Evolutionary conservation across 345 rosid genomes (phyloP), one percentile per base, ranked within the genome.

Genomic region (Corchorus capsularis): DNA sequence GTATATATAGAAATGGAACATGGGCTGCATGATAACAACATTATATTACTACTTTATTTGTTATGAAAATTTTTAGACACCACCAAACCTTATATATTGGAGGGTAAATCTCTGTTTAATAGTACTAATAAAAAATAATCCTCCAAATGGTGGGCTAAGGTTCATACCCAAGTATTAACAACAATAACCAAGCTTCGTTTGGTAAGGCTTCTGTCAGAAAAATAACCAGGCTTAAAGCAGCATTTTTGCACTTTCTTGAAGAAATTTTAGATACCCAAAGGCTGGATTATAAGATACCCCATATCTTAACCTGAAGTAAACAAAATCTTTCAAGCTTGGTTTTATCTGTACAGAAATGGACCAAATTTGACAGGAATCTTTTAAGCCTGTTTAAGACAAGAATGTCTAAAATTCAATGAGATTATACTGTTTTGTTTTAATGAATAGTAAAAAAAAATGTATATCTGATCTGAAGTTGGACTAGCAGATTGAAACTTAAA

Each of bases 211-310:
- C 35, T 2, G 6, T 6, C 3, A 4, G 14, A 22, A 6, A 55
- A 8, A 55, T 27, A 41, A 15, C 32, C 8, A 65, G 6, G 45
- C 59, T 50, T 49, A 45, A 68, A 69, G 47, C 46, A 32, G 0
- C 61, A 70, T 70, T 22, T 69, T 39, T 55, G 22, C 47, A 70
- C 32, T 52, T 70, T 34, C 61, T 35, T 17, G n/a, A 52, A 34
- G 4, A 32, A 47, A 43, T 16, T 64, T 57, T 9, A 27, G 27
- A 27, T 27, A 27, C 27, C 27, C 1, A 0, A 1, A 27, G 27
- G 27, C 27, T 27, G 27, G 27, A 27, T 27, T 27, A 27, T 27
- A 27, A 27, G 27, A 27, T 27, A 27, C 13, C 68, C 8, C 15
- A 4, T 17, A 17, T 39, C 32, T 63, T 63, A 17, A 20, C 45